phyloP scores from a whole-genome alignment of 2,329 filamentous ascomycete genomes.

The Teratosphaeria zuluensis region DNA sequence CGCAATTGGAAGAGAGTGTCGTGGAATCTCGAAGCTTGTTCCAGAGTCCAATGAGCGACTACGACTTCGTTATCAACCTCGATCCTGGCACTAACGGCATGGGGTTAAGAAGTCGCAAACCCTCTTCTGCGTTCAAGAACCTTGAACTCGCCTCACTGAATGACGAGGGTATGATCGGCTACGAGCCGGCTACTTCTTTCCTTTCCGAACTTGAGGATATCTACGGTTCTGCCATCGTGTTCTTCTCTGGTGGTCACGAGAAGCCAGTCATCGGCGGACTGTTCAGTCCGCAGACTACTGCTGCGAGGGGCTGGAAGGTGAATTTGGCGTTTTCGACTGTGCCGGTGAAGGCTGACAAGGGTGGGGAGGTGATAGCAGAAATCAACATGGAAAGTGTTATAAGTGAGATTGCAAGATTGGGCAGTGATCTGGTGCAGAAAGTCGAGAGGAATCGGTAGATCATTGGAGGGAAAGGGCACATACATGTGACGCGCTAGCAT shows the following conservation, averaged over 20 bases:
- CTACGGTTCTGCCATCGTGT: constrained; percentile 62
- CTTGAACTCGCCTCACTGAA: constrained; percentile 50
- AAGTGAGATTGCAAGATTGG: constrained; percentile 59
- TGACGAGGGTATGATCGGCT: constrained; percentile 39
- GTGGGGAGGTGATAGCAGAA: constrained; percentile 36
- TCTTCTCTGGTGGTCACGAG: constrained; percentile 61
- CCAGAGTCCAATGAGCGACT: constrained; percentile 61
- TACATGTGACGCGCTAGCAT: too few species aligned
- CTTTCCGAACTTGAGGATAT: constrained; percentile 55
- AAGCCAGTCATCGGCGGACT: constrained; percentile 53
- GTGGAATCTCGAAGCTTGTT: constrained; percentile 54
- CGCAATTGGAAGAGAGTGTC: constrained; percentile 33
- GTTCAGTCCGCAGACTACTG: constrained; percentile 50
- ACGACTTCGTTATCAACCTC: constrained; percentile 76
- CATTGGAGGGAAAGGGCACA: too few species aligned
- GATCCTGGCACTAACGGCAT: constrained; percentile 23
- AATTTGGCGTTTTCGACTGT: constrained; percentile 60
- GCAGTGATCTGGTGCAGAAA: constrained; percentile 52
- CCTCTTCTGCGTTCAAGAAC: constrained; percentile 59
- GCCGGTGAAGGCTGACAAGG: constrained; percentile 33
- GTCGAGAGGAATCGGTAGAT: constrained; percentile 41
- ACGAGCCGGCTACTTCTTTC: constrained; percentile 54
- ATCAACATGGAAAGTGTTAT: constrained; percentile 60
- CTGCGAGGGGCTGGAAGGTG: constrained; percentile 55
- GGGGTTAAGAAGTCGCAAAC: constrained; percentile 26